Evolutionary conservation across 179 eudicot species (phyloP).

Genomic region (Amaranthus tricolor): DNA sequence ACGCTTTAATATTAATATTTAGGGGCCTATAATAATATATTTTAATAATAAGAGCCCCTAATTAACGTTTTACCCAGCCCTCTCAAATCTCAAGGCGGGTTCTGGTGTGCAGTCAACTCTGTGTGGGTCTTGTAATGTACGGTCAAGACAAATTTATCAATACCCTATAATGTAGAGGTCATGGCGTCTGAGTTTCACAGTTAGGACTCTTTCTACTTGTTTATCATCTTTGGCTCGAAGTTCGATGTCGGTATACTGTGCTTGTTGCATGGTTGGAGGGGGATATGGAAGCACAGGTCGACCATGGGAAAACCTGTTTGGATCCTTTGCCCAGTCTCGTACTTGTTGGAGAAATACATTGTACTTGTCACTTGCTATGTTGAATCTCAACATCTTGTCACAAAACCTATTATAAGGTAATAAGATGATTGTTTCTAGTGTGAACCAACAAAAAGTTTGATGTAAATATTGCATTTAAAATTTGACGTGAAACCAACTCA

Average conservation of each 20-base stretch:
- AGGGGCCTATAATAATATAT: too few relatives aligned
- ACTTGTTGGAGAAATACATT: slow-evolving; percentile 8
- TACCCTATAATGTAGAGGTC: slow-evolving; percentile 17
- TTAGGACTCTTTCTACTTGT: background rate
- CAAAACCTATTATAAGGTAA: background rate
- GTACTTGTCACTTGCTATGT: slow-evolving; percentile 16
- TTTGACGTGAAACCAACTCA: too few relatives aligned
- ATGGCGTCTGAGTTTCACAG: slow-evolving; percentile 11
- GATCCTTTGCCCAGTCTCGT: slow-evolving; percentile 20
- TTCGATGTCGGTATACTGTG: slow-evolving; percentile 16
- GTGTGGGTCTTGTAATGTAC: too few relatives aligned
- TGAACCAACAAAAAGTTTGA: too few relatives aligned
- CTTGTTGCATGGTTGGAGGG: background rate
- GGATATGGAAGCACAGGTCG: slow-evolving; percentile 23
- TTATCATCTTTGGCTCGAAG: slow-evolving; percentile 8
- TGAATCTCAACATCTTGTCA: slow-evolving; percentile 7
- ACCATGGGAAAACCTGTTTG: slow-evolving; percentile 19
- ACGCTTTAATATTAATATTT: too few relatives aligned
- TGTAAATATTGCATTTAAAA: too few relatives aligned
- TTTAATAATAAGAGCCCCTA: too few relatives aligned
- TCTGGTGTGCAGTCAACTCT: too few relatives aligned
- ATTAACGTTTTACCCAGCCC: too few relatives aligned
- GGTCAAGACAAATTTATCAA: too few relatives aligned
- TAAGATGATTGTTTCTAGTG: too few relatives aligned
- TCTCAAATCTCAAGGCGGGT: too few relatives aligned